Percentiles rank a stretch among this genome's conserved stretches.
These are phyloP conservation scores for Kazachstania bromeliacearum DNA, from an alignment of 805 yeast species.

Conservation along the genomic window DNA sequence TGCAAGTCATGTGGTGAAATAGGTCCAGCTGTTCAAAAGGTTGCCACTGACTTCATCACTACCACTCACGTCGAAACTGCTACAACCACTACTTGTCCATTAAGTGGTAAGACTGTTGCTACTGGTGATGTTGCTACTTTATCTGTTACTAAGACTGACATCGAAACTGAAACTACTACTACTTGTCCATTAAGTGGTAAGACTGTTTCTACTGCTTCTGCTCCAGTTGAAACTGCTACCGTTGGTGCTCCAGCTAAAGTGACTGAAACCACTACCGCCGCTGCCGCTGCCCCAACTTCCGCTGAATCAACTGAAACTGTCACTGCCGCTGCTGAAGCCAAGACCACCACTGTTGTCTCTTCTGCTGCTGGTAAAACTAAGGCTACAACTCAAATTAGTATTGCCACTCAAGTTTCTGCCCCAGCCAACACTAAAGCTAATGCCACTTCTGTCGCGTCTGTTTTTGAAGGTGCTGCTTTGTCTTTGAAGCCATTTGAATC, in stretches of 20 bases:
- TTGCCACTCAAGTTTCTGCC: background rate
- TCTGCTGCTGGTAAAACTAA: background rate
- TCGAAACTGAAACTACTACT: background rate
- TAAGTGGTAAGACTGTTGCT: background rate
- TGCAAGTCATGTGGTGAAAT: no score
- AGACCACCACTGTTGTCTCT: constrained; percentile 1
- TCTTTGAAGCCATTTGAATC: no score
- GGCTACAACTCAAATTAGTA: no score
- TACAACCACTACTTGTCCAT: constrained; percentile 2
- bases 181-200: constrained; percentile 1
- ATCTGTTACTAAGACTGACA: background rate
- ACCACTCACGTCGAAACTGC: constrained; percentile 6
- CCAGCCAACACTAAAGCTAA: no score
- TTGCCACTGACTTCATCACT: constrained; percentile 5
- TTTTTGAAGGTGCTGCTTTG: background rate
- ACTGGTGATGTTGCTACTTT: background rate
- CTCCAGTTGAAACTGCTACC: background rate
- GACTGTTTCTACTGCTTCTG: constrained; percentile 1
- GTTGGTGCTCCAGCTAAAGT: background rate
- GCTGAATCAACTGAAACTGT: background rate
- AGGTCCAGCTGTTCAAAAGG: no score
- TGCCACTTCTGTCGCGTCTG: background rate
- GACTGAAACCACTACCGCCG: background rate
- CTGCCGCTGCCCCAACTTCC: background rate
- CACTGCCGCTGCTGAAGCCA: background rate